Evolutionary conservation across 352 stramenopile species (phyloP).

Genomic region (Pythium inflatum): DNA sequence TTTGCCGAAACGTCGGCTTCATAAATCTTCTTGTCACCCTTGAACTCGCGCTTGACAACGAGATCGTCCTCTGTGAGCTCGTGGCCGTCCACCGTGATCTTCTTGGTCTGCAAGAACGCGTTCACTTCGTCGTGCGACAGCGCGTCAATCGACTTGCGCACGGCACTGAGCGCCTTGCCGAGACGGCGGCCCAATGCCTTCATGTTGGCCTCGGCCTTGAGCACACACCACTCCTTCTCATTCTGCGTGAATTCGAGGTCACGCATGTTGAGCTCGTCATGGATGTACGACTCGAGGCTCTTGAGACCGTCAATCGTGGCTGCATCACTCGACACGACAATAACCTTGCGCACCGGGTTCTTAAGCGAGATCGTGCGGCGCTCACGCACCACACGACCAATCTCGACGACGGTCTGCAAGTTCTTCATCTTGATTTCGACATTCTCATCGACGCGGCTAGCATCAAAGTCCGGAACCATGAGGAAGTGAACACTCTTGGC

Average conservation of each 20-base stretch:
- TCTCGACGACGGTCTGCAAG: conserved; percentile 96
- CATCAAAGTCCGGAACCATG: conserved; percentile 94
- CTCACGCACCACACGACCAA: conserved; percentile 96
- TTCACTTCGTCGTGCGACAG: conserved; percentile 77
- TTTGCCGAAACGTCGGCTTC: conserved; percentile 88
- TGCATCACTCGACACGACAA: conserved; percentile 93
- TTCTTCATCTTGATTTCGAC: conserved; percentile 95
- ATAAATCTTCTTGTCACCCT: conserved; percentile 91
- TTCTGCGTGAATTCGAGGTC: conserved; percentile 91
- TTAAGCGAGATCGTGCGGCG: conserved; percentile 97
- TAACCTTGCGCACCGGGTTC: conserved; percentile 96
- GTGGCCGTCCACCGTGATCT: conserved; percentile 80
- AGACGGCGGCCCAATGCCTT: conserved; percentile 95
- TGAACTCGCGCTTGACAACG: conserved; percentile 95
- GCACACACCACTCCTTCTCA: conserved; percentile 91
- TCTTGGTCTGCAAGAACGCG: conserved; percentile 71
- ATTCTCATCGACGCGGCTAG: conserved; percentile 90
- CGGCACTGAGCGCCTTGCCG: conserved; percentile 96
- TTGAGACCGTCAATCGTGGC: conserved; percentile 74
- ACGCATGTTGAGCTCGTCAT: conserved; percentile 97
- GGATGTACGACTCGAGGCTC: conserved; percentile 93
- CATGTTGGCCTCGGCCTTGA: conserved; percentile 95
- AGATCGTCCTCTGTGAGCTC: conserved; percentile 91
- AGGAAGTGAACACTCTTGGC: conserved; percentile 97
- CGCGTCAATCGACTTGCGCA: conserved; percentile 81